A percentile compares a stretch with the other conserved stretches of the same genome.
Conservation (phyloP, 108 stramenopile genomes). For the Aurantiochytrium sp. region DNA sequence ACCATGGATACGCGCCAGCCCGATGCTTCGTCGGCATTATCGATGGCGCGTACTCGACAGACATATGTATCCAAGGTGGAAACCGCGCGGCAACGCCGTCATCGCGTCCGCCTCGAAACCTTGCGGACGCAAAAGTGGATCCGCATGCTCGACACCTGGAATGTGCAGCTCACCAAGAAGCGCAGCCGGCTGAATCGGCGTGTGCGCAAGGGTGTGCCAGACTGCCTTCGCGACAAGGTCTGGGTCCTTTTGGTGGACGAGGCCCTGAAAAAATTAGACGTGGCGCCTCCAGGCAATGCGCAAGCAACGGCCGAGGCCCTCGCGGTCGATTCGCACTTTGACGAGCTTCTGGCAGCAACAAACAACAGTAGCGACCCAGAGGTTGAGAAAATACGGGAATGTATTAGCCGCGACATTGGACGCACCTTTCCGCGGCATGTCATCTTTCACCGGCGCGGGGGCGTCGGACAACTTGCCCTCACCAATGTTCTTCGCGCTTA, state of each 20-base stretch:
- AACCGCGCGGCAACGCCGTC: background rate
- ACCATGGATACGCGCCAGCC: background rate
- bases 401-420: constrained; percentile 73
- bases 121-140: constrained; percentile 3
- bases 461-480: constrained; percentile 16
- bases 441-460: constrained; percentile 56
- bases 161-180: background rate
- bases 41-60: background rate
- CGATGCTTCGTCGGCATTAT: background rate
- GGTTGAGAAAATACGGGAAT: background rate
- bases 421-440: constrained; percentile 78
- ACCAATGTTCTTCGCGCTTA: constrained; percentile 19
- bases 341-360: background rate
- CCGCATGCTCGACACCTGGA: constrained; percentile 12
- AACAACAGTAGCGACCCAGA: background rate
- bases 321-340: background rate
- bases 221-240: background rate
- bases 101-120: background rate
- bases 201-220: constrained; percentile 18
- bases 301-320: background rate
- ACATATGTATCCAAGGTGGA: background rate
- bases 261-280: background rate
- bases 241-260: background rate
- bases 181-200: background rate
- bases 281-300: background rate